phyloP scores from a whole-genome alignment of 352 stramenopile genomes.

The Saprolegnia parasitica region DNA sequence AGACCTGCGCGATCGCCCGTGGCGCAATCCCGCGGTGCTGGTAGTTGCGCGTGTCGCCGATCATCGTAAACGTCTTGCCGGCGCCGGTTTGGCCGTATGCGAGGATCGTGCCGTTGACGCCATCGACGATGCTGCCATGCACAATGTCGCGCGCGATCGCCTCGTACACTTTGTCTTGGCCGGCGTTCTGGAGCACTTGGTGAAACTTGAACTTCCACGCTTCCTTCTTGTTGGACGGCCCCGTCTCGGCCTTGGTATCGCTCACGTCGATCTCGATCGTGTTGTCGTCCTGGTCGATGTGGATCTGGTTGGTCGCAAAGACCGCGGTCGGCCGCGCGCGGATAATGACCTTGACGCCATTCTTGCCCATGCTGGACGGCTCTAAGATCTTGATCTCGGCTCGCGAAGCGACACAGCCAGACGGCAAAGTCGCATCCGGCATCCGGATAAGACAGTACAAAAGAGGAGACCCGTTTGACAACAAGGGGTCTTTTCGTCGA shows the following conservation, averaged over 20 bases:
- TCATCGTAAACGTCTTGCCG: conserved; percentile 91
- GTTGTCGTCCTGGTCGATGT: conserved; percentile 75
- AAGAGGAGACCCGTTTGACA: no score
- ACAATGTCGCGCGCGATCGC: conserved; percentile 86
- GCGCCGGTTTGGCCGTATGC: conserved; percentile 86
- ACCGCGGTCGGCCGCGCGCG: conserved; percentile 69
- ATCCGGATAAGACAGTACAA: no score
- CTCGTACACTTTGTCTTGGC: conserved; percentile 88
- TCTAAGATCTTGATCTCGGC: no score
- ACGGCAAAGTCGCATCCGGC: no score
- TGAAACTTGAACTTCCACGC: conserved; percentile 90
- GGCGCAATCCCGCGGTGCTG: conserved; percentile 87
- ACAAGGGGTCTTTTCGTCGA: no score
- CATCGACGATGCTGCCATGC: conserved; percentile 78
- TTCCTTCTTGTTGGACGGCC: conserved; percentile 70
- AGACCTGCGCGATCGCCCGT: conserved; percentile 82
- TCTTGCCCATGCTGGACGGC: conserved; percentile 38
- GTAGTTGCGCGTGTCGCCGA: conserved; percentile 88
- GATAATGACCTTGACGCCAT: conserved; percentile 83
- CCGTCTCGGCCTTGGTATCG: conserved; percentile 27
- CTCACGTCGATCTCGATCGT: conserved; percentile 56
- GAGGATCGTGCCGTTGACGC: conserved; percentile 86
- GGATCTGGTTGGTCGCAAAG: conserved; percentile 67
- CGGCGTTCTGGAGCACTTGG: conserved; percentile 89
- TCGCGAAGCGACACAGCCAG: conserved; percentile 4